Evolutionary conservation across 1,284 basidiomycete species (phyloP).

Genomic region (Cryptococcus sp.): DNA sequence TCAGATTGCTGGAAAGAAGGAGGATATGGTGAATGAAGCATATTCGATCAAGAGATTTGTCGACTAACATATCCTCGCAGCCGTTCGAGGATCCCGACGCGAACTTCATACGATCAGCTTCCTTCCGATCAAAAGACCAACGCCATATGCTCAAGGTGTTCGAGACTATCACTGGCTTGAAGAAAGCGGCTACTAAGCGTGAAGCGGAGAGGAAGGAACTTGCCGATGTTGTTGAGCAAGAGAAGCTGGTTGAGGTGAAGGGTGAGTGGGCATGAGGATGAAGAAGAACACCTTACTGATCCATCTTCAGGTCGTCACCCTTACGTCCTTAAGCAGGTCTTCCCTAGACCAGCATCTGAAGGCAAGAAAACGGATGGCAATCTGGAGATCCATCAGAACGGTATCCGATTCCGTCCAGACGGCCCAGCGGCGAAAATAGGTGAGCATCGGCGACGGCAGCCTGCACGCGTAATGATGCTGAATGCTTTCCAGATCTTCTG

Average conservation of each 20-base stretch:
- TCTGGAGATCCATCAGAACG: conserved; percentile 97
- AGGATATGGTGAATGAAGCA: conserved; percentile 72
- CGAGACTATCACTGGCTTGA: conserved; percentile 91
- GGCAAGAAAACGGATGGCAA: conserved; percentile 70
- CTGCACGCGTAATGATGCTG: no score
- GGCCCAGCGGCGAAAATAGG: conserved; percentile 78
- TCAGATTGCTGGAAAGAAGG: conserved; percentile 96
- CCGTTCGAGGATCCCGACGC: conserved; percentile 98
- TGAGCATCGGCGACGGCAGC: conserved; percentile 50
- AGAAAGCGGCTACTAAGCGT: conserved; percentile 94
- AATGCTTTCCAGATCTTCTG: conserved; percentile 67
- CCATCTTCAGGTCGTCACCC: conserved; percentile 62
- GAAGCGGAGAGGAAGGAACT: conserved; percentile 98
- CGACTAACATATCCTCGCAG: conserved; percentile 49
- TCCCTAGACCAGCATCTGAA: conserved; percentile 76
- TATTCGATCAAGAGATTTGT: background rate
- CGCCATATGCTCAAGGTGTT: conserved; percentile 85
- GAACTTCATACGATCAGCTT: conserved; percentile 93
- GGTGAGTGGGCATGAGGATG: conserved; percentile 50
- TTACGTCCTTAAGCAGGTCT: conserved; percentile 83
- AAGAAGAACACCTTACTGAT: background rate
- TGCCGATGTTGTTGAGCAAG: conserved; percentile 97
- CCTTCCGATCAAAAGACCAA: conserved; percentile 86
- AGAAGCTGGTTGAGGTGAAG: conserved; percentile 80
- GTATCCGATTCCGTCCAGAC: conserved; percentile 87